Percentiles rank a stretch among this genome's conserved stretches.
phyloP scores from a whole-genome alignment of 305 asterid species.

The Solanum hybrid region DNA sequence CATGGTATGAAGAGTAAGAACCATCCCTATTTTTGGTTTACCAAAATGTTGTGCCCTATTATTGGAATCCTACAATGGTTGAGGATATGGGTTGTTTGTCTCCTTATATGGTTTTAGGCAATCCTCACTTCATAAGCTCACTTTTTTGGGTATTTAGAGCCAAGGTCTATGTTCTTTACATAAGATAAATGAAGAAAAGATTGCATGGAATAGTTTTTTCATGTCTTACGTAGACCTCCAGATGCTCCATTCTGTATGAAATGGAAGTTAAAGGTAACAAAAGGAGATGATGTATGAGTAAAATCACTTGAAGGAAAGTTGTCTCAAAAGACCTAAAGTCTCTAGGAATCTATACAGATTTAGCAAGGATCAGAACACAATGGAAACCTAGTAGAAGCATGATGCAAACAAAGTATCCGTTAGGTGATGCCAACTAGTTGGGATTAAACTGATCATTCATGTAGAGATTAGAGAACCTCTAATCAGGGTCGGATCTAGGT shows the following conservation, averaged over 20 bases:
- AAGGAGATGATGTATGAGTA: background rate
- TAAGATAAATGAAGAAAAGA: background rate
- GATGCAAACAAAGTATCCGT: background rate
- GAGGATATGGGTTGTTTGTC: background rate
- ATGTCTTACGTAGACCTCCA: background rate
- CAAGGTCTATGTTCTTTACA: background rate
- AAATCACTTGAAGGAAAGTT: background rate
- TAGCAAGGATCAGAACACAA: background rate
- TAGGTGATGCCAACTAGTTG: background rate
- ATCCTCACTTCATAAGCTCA: background rate
- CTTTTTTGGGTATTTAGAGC: background rate
- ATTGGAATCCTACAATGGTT: background rate
- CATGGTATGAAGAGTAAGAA: background rate
- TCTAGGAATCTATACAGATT: background rate
- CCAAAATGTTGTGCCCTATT: background rate
- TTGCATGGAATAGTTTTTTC: background rate
- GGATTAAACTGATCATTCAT: background rate
- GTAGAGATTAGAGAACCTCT: background rate
- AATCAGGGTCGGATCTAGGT: background rate
- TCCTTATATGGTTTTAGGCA: background rate
- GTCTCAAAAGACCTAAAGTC: background rate
- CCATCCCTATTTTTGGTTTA: background rate
- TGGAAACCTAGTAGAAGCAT: background rate
- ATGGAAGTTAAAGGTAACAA: background rate
- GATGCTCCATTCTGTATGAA: background rate